Evolutionary conservation across 805 yeast genomes (phyloP), one percentile per base, ranked within the genome.

Genomic region (Cyberlindnera mississippiensis): DNA sequence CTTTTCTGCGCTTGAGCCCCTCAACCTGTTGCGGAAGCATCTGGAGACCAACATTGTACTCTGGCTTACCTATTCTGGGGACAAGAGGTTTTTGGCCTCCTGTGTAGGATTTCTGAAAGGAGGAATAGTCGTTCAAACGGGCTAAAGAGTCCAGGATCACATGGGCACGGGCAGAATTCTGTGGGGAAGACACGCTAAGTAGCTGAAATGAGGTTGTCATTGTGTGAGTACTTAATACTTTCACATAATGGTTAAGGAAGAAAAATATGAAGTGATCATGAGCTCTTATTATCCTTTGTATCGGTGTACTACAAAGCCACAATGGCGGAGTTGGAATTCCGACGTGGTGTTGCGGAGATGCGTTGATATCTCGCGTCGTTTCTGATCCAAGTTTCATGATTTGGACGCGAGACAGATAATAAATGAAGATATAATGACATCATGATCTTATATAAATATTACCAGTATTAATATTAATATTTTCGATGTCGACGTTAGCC

Each of bases 1-100:
- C 96, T 42, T 71, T 69, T 47, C 70, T 75, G 37, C 73, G 53
- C 10, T 48, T 52, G 27, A 62, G 38, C 4, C 39, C 41, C 40
- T 60, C 59, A n/a, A 52, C 53, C 41, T 66, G 71, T 1, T 20
- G 9, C 13, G 64, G 64, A 8, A 67, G 49, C 1, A 40, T 15
- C 7, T 48, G 51, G 24, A 64, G 30, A 4, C 69, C 69, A 36
- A 57, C 45, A 7, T 26, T n/a, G 24, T 40, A 43, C 17, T 19
- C 19, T 13, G 34, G 35, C n/a, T 42, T 42, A 6, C 40, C 44
- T 19, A 33, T 20, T 13, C 35, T 28, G 22, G 35, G 1, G 33
- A 32, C 3, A 17, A 22, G 13, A 3, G 28, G n/a, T 27, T 13
- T 36, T 28, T 28, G 32, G 10, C 20, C 20, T 18, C 12, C 24